phyloP scores from a whole-genome alignment of 495 filamentous ascomycete genomes.

The Lasiosphaeriaceae sp. region DNA sequence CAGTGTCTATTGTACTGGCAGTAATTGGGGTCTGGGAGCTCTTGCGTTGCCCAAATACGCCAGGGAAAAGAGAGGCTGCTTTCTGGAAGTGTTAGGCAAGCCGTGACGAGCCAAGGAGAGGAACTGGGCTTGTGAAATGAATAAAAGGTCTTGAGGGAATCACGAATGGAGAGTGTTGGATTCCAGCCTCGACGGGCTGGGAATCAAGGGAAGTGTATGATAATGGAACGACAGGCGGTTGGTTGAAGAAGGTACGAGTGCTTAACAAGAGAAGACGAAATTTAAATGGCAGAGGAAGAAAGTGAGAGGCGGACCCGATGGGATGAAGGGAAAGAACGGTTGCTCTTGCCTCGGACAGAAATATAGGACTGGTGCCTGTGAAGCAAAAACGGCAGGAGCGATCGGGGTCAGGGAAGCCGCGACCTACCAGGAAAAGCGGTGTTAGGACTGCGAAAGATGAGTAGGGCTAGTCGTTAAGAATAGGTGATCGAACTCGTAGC shows the following conservation, averaged over 20 bases:
- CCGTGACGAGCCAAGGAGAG: background rate
- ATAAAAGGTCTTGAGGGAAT: background rate
- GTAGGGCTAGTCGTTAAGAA: too few relatives aligned
- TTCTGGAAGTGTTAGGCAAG: background rate
- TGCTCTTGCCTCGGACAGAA: background rate
- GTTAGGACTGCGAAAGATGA: too few relatives aligned
- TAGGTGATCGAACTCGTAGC: too few relatives aligned
- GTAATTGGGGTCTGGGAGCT: background rate
- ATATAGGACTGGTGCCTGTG: background rate
- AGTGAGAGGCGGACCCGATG: background rate
- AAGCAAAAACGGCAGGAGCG: background rate
- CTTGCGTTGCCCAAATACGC: background rate
- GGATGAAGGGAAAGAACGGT: background rate
- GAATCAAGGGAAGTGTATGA: background rate
- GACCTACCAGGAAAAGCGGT: too few relatives aligned
- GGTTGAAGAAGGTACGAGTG: slow-evolving; percentile 8
- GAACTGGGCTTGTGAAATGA: background rate
- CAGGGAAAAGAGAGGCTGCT: background rate
- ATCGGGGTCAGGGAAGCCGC: too few relatives aligned
- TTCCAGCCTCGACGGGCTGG: background rate
- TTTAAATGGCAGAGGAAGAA: background rate
- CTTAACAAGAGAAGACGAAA: background rate
- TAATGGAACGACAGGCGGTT: background rate
- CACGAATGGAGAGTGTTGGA: background rate
- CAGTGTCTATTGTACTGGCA: background rate